Evolutionary conservation across 352 stramenopile genomes (phyloP).

Genomic region (Phytopythium delawarense): DNA sequence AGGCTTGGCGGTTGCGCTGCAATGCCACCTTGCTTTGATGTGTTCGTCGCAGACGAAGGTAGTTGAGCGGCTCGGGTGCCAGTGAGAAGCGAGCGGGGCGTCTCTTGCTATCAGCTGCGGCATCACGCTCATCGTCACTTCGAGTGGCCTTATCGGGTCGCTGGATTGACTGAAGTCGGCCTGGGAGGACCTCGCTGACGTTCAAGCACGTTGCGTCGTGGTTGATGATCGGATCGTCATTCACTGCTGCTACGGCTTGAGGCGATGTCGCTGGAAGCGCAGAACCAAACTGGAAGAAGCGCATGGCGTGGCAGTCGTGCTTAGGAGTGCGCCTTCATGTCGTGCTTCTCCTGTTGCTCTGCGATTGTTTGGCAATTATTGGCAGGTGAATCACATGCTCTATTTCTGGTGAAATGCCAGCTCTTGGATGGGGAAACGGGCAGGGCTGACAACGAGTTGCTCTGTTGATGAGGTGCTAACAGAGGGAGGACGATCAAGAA

Average conservation of each 20-base stretch:
- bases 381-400: not conserved
- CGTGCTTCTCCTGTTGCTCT: not conserved
- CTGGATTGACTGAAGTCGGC: not conserved
- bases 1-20: slow-evolving; percentile 37
- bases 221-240: too few relatives aligned
- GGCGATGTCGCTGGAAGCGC: not conserved
- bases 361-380: too few relatives aligned
- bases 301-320: not conserved
- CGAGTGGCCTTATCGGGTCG: not conserved
- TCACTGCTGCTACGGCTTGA: not conserved
- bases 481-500: not conserved
- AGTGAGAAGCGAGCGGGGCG: slow-evolving; percentile 1
- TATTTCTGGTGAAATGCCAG: not conserved
- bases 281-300: slow-evolving; percentile 7
- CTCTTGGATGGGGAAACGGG: not conserved
- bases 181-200: not conserved
- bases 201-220: not conserved
- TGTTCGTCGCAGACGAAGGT: slow-evolving; percentile 57
- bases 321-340: not conserved
- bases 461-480: not conserved
- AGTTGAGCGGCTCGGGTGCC: slow-evolving; percentile 50
- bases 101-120: not conserved
- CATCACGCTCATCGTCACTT: not conserved
- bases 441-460: not conserved
- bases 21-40: slow-evolving; percentile 46